Base-by-base conservation (phyloP, 2,329 filamentous ascomycete genomes). In the Neopestalotiopsis rosae region DNA sequence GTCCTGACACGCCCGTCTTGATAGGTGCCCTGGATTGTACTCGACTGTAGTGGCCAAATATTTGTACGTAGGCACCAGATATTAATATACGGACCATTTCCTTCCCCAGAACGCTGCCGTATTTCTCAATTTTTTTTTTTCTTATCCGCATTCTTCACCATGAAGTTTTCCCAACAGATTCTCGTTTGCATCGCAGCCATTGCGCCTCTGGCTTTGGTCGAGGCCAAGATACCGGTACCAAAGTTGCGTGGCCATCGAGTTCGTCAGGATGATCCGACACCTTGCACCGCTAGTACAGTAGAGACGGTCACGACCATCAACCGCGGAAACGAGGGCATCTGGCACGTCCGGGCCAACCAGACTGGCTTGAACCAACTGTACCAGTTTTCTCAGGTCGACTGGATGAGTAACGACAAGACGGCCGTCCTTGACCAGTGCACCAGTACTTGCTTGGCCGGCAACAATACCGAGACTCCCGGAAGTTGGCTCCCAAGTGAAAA, bases 401-500 rank as follows among this genome's bases (percentile, higher is more conserved):
- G 63, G 63, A 45, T 66, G 6, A 40, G 49, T 49, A 66, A 67
- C 38, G 58, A 61, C 65, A 59, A 59, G 20, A 67, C 65, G 2
- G 65, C 52, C 7, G 57, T 67, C 20, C 56, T 61, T 7, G 34
- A 67, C 10, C 17, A 61, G 5, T 67, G 65, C 20, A 67, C 65
- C 56, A 61, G 30, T n/a, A 49, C 34, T 14, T 59, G 65, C 52
- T 24, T 67, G 34, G 34, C 65, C 9, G 65, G 65, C 34, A 67
- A 67, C 52, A 32, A 56, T 30, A 64, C 66, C 40, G 59, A 68
- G 2, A 64, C 38, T 5, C 66, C 66, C 14, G 66, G 66, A 3
- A 62, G 24, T 24, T 68, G 66, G 61, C 66, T 68, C 30, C 66
- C 66, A 24, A 68, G 66, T 61, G 59, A 59, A 13, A 64, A 34